Percentiles rank a stretch among this genome's conserved stretches.
phyloP scores from a whole-genome alignment of 2,329 filamentous ascomycete genomes.

The Aureobasidium sp. region DNA sequence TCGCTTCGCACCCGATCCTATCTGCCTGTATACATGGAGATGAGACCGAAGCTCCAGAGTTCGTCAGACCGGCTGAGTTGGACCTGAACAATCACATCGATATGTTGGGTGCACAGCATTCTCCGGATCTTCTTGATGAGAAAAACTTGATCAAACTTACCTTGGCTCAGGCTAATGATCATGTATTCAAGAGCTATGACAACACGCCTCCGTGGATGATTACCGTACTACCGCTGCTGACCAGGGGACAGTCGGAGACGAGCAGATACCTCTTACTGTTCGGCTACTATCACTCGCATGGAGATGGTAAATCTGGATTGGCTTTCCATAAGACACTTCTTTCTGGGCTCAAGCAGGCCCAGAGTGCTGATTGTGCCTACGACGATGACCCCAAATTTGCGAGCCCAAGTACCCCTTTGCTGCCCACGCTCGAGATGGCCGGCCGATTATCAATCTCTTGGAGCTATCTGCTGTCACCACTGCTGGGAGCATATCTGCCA shows the following conservation, averaged over 20 bases:
- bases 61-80: conserved; percentile 25
- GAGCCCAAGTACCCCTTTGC: conserved; percentile 20
- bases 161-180: neutral
- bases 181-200: conserved; percentile 19
- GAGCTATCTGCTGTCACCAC: conserved; percentile 35
- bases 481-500: conserved; percentile 33
- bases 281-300: conserved; percentile 36
- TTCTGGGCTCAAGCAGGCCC: conserved; percentile 17
- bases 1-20: conserved; percentile 33
- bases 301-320: conserved; percentile 37
- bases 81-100: conserved; percentile 35
- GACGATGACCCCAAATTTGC: conserved; percentile 12
- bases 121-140: neutral
- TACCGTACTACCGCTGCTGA: conserved; percentile 27
- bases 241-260: neutral
- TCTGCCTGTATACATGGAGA: conserved; percentile 29
- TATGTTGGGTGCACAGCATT: conserved; percentile 19
- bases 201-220: conserved; percentile 37
- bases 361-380: neutral
- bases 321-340: conserved; percentile 38
- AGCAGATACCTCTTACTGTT: conserved; percentile 32
- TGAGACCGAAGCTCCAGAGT: conserved; percentile 32
- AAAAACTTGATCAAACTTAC: neutral
- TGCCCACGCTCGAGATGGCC: conserved; percentile 32
- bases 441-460: conserved; percentile 37